Evolutionary conservation across 768 basidiomycete species (phyloP), one percentile per base, ranked within the genome.

Genomic region (Xerocomus potaroensis): DNA sequence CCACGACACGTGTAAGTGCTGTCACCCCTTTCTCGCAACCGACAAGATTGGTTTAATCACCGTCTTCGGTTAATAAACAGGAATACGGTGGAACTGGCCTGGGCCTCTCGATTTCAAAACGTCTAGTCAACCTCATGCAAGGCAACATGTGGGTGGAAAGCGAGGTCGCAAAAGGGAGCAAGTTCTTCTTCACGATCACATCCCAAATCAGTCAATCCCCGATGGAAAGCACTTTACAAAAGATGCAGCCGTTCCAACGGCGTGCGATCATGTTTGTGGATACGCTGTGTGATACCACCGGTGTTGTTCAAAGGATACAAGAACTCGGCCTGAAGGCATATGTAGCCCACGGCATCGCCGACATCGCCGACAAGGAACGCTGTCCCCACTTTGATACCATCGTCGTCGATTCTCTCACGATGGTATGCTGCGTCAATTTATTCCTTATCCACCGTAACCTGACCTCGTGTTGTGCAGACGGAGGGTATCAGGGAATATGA

Each of bases 81-180:
- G 93, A 97, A 76, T 97, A 97, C 55, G 95, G 95, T 52, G 95
- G 95, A 32, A 97, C 95, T 0, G 95, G 95, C 59, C 76, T 99
- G 3, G 95, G 95, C 11, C 75, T 98, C 36, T 97, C 94, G 9
- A 98, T 99, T 60, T 98, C 95, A 36, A 98, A 97, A 63, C 87
- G 94, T 1, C 83, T 99, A 19, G 95, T 98, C 15, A 85, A 84
- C 39, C 84, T 99, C 57, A 99, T 99, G 96, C 83, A 91, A 57
- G 96, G 96, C 37, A 91, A 95, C 60, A 90, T 99, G 77, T 99
- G 96, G 96, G 96, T 99, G 18, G 91, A 96, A 69, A 88, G 85
- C 51, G 92, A 95, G 65, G 89, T 95, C 49, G 78, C 87, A 37
- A 87, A 90, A 57, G 96, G 96, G 22, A 89, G 84, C 71, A 85